Base-by-base conservation (phyloP, 148 eudicot genomes). In the Vaccinium darrowii region DNA sequence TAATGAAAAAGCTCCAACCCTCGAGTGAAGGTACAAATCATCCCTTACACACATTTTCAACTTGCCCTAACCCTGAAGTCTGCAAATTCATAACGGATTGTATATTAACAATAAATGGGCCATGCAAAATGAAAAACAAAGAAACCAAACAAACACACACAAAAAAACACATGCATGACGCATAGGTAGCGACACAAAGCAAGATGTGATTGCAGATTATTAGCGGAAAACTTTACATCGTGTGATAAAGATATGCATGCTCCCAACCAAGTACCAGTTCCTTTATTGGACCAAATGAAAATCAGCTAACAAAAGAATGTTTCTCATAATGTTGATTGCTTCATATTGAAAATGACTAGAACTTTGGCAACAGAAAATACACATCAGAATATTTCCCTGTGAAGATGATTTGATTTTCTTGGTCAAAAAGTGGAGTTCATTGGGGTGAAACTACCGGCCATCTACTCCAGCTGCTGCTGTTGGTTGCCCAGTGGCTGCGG, bases 391-490 rank as follows among this genome's bases (percentile, higher is more conserved):
- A 60, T 81, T 60, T 81, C 65, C 79, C 76, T 2, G 77, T 43
- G 54, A 30, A 58, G 39, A 36, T 36, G 52, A 12, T 21, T 54
- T 8, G 14, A 6, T 21, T 82, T 51, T 63, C 83, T 65, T 21
- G 23, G 49, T 39, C 15, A n/a, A 72, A 73, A 85, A 53, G 30
- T 1, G 43, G 4, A 75, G 76, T 57, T 50, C 76, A 7, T 43
- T 13, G 30, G 51, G 54, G 30, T 33, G 76, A 63, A 69, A 21
- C 33, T 89, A 90, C 78, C 79, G 85, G 78, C 88, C 89, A 79
- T 90, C 92, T 33, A 85, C 77, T 57, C 84, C 90, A 74, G 88
- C 93, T 78, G 88, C 86, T 15, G 93, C 57, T 33, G 91, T 83
- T 57, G 93, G 87, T 81, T 90, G 90, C 71, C 91, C 92, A 11